Percentiles rank a stretch among this genome's conserved stretches.
Conservation (phyloP, 192 early-diverging fungal species). For the Coemansia sp. region DNA sequence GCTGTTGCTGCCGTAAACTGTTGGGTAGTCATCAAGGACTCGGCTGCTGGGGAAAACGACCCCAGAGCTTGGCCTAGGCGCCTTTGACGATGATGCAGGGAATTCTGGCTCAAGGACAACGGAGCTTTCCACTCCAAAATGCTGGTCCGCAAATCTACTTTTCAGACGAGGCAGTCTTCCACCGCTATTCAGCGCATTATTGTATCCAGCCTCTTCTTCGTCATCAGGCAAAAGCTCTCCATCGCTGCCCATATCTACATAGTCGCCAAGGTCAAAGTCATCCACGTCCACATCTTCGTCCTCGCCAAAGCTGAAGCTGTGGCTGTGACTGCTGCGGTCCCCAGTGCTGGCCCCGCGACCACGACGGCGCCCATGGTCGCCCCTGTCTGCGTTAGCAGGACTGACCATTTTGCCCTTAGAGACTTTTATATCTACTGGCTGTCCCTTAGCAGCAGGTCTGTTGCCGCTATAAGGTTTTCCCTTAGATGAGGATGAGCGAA, state of each 20-base stretch:
- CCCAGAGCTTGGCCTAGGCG: not conserved
- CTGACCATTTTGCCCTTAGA: constrained; percentile 14
- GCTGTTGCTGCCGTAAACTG: not conserved
- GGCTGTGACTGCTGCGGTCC: not conserved
- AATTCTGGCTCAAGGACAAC: constrained; percentile 45
- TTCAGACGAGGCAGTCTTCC: constrained; percentile 12
- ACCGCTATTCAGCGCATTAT: not conserved
- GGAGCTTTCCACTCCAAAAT: constrained; percentile 20
- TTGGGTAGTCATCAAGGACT: not conserved
- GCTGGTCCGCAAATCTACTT: constrained; percentile 33
- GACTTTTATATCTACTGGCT: constrained; percentile 31
- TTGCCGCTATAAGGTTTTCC: not conserved
- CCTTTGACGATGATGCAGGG: constrained; percentile 1
- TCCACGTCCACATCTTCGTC: constrained; percentile 37
- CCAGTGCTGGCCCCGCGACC: not conserved
- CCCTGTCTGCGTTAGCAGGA: not conserved
- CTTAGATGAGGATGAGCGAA: constrained; percentile 5
- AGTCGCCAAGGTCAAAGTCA: constrained; percentile 39
- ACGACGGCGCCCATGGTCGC: not conserved
- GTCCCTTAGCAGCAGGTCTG: not conserved
- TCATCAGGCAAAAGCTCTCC: constrained; percentile 23
- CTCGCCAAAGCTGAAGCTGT: constrained; percentile 14
- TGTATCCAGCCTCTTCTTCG: constrained; percentile 13
- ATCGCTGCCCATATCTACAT: constrained; percentile 37
- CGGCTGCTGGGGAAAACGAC: not conserved